phyloP scores from a whole-genome alignment of 2,329 filamentous ascomycete species.

The Penicillium freii region DNA sequence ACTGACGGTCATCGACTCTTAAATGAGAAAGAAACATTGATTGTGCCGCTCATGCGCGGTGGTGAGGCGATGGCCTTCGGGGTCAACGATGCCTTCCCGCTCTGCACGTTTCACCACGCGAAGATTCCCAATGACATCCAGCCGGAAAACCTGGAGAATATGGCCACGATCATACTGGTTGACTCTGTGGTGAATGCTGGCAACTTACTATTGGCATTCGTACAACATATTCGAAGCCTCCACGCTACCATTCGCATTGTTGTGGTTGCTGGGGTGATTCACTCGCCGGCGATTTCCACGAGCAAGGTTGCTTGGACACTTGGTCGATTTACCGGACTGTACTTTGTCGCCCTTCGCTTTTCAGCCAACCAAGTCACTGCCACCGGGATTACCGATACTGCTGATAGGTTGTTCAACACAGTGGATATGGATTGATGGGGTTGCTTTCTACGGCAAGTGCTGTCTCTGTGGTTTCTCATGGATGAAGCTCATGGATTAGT shows the following conservation, averaged over 20 bases:
- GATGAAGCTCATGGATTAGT: background rate
- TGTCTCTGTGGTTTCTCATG: background rate
- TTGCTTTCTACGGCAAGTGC: background rate
- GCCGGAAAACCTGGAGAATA: too few species aligned
- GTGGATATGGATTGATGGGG: background rate
- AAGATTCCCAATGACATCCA: too few species aligned
- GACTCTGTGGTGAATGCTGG: too few species aligned
- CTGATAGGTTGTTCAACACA: slow-evolving; percentile 22
- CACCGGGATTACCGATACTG: slow-evolving; percentile 55
- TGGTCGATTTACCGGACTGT: slow-evolving; percentile 28
- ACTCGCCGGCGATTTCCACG: slow-evolving; percentile 36
- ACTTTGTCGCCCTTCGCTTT: slow-evolving; percentile 53
- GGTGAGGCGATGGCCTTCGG: too few species aligned
- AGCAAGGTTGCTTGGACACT: slow-evolving; percentile 19
- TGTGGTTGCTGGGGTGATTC: slow-evolving; percentile 57
- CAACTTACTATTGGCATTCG: too few species aligned
- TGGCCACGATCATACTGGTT: too few species aligned
- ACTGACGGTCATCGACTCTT: too few species aligned
- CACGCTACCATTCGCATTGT: slow-evolving; percentile 48
- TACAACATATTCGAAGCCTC: slow-evolving; percentile 44
- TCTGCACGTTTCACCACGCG: too few species aligned
- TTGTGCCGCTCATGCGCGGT: too few species aligned
- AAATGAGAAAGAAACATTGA: too few species aligned
- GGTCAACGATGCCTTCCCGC: too few species aligned
- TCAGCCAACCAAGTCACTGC: slow-evolving; percentile 59